A percentile compares a stretch with the other conserved stretches of the same genome.
Evolutionary conservation across 176 grass and related monocot genomes (phyloP).

Genomic region (Pontederia paniculata): DNA sequence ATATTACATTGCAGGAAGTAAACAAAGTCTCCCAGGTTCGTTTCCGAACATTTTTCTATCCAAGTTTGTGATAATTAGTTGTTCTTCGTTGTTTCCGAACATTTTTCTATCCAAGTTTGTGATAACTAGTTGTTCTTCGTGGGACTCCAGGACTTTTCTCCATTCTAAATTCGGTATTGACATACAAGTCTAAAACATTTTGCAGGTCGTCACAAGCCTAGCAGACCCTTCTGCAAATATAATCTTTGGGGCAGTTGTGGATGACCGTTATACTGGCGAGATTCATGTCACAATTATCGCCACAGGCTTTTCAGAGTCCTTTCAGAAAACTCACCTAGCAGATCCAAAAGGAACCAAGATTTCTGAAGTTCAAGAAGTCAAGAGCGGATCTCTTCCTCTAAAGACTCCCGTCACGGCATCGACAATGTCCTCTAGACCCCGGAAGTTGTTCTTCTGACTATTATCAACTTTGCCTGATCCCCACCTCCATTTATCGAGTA

Average conservation of each 20-base stretch:
- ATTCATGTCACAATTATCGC: constrained; percentile 94
- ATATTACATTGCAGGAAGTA: constrained; percentile 96
- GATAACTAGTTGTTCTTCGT: no score
- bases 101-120: no score
- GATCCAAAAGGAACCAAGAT: constrained; percentile 53
- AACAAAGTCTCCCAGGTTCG: constrained; percentile 89
- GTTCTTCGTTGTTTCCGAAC: no score
- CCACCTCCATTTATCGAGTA: no score
- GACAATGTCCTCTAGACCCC: constrained; percentile 25
- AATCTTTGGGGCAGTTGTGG: constrained; percentile 92
- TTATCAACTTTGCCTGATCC: no score
- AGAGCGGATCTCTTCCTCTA: constrained; percentile 13
- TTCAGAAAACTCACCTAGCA: constrained; percentile 63
- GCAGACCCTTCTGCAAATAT: constrained; percentile 95
- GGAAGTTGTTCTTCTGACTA: constrained; percentile 63
- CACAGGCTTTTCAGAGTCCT: constrained; percentile 86
- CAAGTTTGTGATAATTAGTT: no score
- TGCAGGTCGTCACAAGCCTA: constrained; percentile 86
- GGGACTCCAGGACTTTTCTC: no score
- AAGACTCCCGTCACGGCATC: constrained; percentile 18
- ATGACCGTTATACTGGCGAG: constrained; percentile 76
- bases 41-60: background rate
- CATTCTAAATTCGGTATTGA: no score
- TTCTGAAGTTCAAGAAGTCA: constrained; percentile 41
- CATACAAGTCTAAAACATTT: background rate